Evolutionary conservation across 768 basidiomycete genomes (phyloP).

Genomic region (Psilocybe azurescens): DNA sequence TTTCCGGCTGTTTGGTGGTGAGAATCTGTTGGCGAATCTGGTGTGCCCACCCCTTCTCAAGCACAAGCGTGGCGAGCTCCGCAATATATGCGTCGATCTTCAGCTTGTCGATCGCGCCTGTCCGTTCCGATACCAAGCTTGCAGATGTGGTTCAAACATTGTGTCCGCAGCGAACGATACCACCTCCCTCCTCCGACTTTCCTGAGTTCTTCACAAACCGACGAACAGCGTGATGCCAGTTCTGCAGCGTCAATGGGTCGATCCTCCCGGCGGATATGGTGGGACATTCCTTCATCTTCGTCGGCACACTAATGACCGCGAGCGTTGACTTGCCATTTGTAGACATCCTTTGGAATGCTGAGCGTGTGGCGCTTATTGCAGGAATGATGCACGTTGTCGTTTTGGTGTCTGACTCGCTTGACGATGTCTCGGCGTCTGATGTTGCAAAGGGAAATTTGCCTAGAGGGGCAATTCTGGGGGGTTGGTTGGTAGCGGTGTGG

Average conservation of each 20-base stretch:
- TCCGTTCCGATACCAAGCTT: constrained; percentile 20
- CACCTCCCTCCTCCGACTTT: constrained; percentile 12
- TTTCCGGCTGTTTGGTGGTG: constrained; percentile 4
- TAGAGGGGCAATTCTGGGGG: too few species aligned
- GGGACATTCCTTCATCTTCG: constrained; percentile 20
- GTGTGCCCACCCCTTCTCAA: constrained; percentile 13
- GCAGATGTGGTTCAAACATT: constrained; percentile 21
- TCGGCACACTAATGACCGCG: too few species aligned
- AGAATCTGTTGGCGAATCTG: constrained; percentile 9
- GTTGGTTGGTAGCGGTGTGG: too few species aligned
- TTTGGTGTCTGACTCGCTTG: too few species aligned
- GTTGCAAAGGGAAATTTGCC: too few species aligned
- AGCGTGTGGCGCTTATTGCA: too few species aligned
- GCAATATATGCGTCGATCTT: constrained; percentile 15
- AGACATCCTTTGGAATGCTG: too few species aligned
- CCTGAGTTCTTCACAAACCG: constrained; percentile 20
- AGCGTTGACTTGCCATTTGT: too few species aligned
- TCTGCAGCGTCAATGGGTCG: constrained; percentile 14
- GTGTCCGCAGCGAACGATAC: constrained; percentile 21
- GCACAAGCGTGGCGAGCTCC: constrained; percentile 17
- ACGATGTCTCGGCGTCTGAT: too few species aligned
- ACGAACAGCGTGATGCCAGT: constrained; percentile 19
- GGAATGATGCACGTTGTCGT: too few species aligned
- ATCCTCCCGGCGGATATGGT: constrained; percentile 22
- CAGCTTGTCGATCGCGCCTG: constrained; percentile 20